Evolutionary conservation across 352 stramenopile genomes (phyloP), one percentile per base, ranked within the genome.

Genomic region (Globisporangium okanoganense): DNA sequence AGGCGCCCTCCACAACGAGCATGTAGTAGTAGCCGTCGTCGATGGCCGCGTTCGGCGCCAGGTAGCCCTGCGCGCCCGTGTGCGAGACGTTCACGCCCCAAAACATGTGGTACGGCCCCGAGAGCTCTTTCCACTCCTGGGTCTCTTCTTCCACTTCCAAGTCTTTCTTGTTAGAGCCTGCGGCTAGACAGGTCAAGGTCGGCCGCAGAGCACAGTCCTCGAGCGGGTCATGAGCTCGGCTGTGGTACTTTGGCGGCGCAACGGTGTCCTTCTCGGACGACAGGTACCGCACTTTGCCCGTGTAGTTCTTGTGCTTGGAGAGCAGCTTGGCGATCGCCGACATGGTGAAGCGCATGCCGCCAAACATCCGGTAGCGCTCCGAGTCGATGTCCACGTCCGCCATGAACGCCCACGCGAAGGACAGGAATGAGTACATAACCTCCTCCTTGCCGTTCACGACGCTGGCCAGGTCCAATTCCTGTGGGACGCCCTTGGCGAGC

Each of bases 321-420:
- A 64, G 22, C 24, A 87, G 66, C 35, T 84, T 68, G 51, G 84
- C 73, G 27, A 75, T 43, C 3, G 69, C 58, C 33, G 73, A 61
- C 38, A 88, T 66, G 10, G 77, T 70, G 54, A 90, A 92, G 10
- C 83, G 77, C 58, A 73, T 48, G 36, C 69, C 67, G 9, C 85
- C 85, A 24, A 94, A 76, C 5, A 64, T 70, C n/a, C 85, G 79
- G 38, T 80, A 78, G 22, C 61, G 60, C 68, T 94, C 85, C 14
- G 73, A 88, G 53, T 84, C 82, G 35, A 92, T 80, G 65, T 94
- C 83, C 60, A 92, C 79, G 54, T 92, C 78, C 27, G 81, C 80
- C 49, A 89, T 75, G 43, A 94, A 84, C 14, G 80, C 88, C 87
- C 87, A 96, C 59, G 88, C 78, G 14, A 95, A 45, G n/a, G 80